Conservation (phyloP, 371 early-diverging fungal genomes). For the Mycotypha africana region DNA sequence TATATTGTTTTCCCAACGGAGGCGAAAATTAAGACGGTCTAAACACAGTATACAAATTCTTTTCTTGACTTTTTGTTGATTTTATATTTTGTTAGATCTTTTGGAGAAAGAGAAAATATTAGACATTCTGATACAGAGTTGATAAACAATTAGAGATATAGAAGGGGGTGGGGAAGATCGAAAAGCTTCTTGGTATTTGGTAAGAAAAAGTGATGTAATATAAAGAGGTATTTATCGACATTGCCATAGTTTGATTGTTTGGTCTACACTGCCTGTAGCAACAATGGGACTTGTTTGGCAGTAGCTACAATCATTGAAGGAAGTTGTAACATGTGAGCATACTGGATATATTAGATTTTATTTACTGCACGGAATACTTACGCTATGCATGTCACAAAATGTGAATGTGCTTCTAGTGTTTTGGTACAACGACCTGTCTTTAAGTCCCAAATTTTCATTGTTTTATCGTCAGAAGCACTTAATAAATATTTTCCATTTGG, state of each 20-base stretch:
- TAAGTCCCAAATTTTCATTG: constrained; percentile 84
- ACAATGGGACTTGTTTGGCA: constrained; percentile 51
- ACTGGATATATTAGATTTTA: constrained; percentile 42
- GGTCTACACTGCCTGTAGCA: constrained; percentile 82
- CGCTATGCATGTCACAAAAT: constrained; percentile 81
- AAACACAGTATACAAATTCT: no score
- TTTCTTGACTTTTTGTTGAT: no score
- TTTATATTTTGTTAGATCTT: no score
- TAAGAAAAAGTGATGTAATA: no score
- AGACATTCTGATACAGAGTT: no score
- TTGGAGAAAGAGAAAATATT: no score
- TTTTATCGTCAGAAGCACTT: constrained; percentile 80
- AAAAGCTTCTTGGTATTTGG: no score
- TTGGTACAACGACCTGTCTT: constrained; percentile 71
- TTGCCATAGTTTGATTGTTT: constrained; percentile 64
- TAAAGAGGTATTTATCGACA: constrained; percentile 27
- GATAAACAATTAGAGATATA: no score
- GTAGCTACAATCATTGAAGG: constrained; percentile 38
- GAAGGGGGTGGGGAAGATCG: no score
- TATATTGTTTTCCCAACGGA: no score
- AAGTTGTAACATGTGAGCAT: no score
- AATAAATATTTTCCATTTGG: constrained; percentile 72
- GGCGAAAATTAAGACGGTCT: no score
- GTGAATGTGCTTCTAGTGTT: constrained; percentile 76
- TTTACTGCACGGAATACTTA: constrained; percentile 1